phyloP scores from a whole-genome alignment of 2,329 filamentous ascomycete species.

The Aquanectria penicillioides region DNA sequence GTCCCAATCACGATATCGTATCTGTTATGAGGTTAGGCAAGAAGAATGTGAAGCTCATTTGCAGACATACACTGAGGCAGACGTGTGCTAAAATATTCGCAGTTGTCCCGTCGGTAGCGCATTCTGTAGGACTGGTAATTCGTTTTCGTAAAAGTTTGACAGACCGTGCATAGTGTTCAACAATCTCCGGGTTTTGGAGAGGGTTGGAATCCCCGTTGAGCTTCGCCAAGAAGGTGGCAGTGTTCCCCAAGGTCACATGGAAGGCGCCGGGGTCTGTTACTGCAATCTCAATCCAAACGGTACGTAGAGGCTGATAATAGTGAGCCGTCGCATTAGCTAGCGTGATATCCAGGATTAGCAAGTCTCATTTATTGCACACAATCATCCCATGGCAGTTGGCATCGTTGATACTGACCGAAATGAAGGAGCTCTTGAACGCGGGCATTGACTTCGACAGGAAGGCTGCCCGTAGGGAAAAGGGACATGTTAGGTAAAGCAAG shows the following conservation, averaged over 20 bases:
- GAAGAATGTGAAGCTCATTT: too few species aligned
- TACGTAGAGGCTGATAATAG: not conserved
- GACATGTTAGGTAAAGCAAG: not conserved
- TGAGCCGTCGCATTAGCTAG: not conserved
- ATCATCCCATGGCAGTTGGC: not conserved
- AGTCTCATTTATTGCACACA: too few species aligned
- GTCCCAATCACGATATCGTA: not conserved
- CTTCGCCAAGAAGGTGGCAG: not conserved
- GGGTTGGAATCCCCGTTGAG: not conserved
- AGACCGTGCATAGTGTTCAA: not conserved
- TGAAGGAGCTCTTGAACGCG: not conserved
- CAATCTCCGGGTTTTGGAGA: not conserved
- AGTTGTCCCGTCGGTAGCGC: not conserved
- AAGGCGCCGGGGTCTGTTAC: not conserved
- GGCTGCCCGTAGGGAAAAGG: not conserved
- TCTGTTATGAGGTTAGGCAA: not conserved
- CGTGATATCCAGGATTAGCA: not conserved
- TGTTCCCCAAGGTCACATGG: not conserved
- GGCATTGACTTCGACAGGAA: not conserved
- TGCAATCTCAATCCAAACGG: not conserved
- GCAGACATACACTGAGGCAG: not conserved
- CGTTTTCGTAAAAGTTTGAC: not conserved
- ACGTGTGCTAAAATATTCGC: constrained; percentile 1
- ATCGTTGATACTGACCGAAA: not conserved
- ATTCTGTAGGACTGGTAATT: not conserved